Evolutionary conservation across 805 yeast species (phyloP).

Genomic region (Groenewaldozyma salmanticensis): DNA sequence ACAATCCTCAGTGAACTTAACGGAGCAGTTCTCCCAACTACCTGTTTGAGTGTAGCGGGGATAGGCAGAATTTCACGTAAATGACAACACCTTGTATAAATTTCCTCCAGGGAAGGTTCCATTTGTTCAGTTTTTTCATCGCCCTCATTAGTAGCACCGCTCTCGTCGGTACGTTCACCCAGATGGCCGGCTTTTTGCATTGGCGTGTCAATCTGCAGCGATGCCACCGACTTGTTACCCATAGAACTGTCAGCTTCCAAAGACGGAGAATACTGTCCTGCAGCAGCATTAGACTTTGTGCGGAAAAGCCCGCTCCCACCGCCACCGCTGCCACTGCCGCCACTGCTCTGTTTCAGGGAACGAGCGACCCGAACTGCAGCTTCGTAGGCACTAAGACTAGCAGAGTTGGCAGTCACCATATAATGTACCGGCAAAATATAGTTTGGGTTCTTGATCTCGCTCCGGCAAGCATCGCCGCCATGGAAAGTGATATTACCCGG

Average conservation of each 20-base stretch:
- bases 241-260: constrained; percentile 21
- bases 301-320: not conserved
- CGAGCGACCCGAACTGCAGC: constrained; percentile 15
- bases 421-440: constrained; percentile 15
- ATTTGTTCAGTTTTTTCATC: constrained; percentile 14
- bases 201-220: constrained; percentile 14
- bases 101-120: constrained; percentile 46
- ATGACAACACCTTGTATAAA: constrained; percentile 91
- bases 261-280: constrained; percentile 5
- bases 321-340: not conserved
- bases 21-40: constrained; percentile 69
- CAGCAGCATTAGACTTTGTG: constrained; percentile 1
- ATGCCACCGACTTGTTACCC: constrained; percentile 6
- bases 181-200: constrained; percentile 7
- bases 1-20: constrained; percentile 59
- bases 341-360: constrained; percentile 4
- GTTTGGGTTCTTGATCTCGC: constrained; percentile 4
- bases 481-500: constrained; percentile 55
- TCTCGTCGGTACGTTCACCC: constrained; percentile 2
- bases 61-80: constrained; percentile 85
- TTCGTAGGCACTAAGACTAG: constrained; percentile 16
- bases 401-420: constrained; percentile 9
- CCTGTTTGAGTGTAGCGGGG: constrained; percentile 76
- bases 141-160: constrained; percentile 8
- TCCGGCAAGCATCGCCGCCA: constrained; percentile 19